Conservation (phyloP, 1,284 basidiomycete genomes). For the Cutaneotrichosporon cutaneum region DNA sequence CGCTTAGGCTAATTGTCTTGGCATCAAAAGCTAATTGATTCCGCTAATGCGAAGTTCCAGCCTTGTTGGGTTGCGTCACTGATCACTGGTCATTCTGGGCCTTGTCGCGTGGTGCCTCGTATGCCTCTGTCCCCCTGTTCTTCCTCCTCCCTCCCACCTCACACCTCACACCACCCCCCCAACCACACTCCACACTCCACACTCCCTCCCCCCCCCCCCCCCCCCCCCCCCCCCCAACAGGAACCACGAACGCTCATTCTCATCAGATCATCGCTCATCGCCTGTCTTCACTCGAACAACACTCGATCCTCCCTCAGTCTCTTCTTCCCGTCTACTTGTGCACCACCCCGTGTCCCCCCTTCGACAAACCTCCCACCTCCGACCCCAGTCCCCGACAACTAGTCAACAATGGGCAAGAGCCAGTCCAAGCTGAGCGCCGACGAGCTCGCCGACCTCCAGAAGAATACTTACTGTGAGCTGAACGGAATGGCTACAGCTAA, state of each 20-base stretch:
- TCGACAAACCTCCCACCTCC: background rate
- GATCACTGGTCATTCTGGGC: too few species aligned
- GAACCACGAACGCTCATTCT: too few species aligned
- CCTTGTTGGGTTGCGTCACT: background rate
- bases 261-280: background rate
- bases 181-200: too few species aligned
- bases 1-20: background rate
- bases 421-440: conserved; percentile 95
- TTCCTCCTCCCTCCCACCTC: background rate
- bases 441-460: conserved; percentile 92
- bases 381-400: background rate
- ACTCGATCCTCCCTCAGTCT: background rate
- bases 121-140: too few species aligned
- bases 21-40: background rate
- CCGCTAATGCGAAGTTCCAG: background rate
- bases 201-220: too few species aligned
- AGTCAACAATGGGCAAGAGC: conserved; percentile 74
- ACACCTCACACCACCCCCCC: too few species aligned
- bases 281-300: background rate
- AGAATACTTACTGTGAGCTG: conserved; percentile 93
- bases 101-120: background rate
- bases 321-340: background rate
- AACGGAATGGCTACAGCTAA: conserved; percentile 1
- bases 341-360: background rate
- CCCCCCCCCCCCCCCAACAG: too few species aligned